Base-by-base conservation (phyloP, 2,329 filamentous ascomycete species). In the Alternaria dauci region DNA sequence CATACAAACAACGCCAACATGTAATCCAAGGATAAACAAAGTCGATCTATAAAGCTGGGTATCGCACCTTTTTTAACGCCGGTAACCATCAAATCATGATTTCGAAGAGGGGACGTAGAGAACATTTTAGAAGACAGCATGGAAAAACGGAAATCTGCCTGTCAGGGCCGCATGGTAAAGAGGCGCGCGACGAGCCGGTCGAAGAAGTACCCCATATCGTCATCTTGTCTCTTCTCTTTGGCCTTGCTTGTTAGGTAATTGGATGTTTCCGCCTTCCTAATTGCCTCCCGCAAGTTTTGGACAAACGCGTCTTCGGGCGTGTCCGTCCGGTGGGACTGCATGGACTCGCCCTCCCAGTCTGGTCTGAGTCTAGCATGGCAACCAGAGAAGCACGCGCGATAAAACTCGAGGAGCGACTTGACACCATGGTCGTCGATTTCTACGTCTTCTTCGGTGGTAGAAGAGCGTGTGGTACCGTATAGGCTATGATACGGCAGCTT, bases 161-260 rank as follows among this genome's bases (percentile, higher is more conserved):
- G 4, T 61, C 58, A 66, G 6, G 12, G 20, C 28, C 52, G 62
- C 43, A 70, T 48, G 8, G 77, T 43, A 32, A 79, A 60, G 48
- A 80, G 57, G 38, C 70, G 66, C 12, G 76, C 78, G 3, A 77
- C 72, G 36, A 79, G 53, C 26, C 78, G 64, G 56, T 80, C 78
- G 52, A 80, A 80, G 56, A 77, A 79, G 30, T 68, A 75, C 2
- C 65, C 70, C 74, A 79, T 78, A 12, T 77, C 75, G 9, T 71
- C 70, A 7, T 63, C 68, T 11, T 53, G 28, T 36, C 70, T 66
- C 42, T 64, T 63, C 38, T 61, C 70, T 11, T 43, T 52, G 6
- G 63, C 68, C 46, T 73, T 73, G 18, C 46, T 55, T 7, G 51
- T 44, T 5, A 78, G 55, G 59, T 79, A 78, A 1, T 61, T 60